Evolutionary conservation across 2,329 filamentous ascomycete species (phyloP).

Genomic region (Monosporascus sp.): DNA sequence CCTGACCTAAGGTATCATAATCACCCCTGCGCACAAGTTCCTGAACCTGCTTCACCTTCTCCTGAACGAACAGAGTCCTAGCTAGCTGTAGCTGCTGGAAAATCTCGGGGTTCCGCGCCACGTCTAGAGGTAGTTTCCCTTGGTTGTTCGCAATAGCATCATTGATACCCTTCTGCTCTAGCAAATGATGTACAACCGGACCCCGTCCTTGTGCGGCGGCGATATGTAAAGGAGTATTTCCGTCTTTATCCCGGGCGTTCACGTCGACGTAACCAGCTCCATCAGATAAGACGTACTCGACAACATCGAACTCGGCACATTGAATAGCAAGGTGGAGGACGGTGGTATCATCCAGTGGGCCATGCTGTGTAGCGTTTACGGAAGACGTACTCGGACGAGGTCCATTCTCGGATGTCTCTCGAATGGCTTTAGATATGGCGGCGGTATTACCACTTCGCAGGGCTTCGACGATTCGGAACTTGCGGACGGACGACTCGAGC

Average conservation of each 20-base stretch:
- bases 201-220: constrained; percentile 78
- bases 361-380: constrained; percentile 36
- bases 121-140: constrained; percentile 79
- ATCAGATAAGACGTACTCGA: constrained; percentile 88
- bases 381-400: constrained; percentile 54
- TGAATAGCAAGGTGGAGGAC: constrained; percentile 92
- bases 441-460: constrained; percentile 85
- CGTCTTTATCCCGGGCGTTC: constrained; percentile 87
- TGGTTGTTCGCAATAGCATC: constrained; percentile 81
- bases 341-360: constrained; percentile 71
- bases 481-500: constrained; percentile 89
- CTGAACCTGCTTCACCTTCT: constrained; percentile 79
- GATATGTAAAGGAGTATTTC: constrained; percentile 88
- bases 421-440: constrained; percentile 80
- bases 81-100: constrained; percentile 92
- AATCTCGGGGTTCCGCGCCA: constrained; percentile 88
- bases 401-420: constrained; percentile 53
- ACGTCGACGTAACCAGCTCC: constrained; percentile 66
- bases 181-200: constrained; percentile 73
- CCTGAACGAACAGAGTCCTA: constrained; percentile 83
- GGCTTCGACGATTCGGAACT: constrained; percentile 91
- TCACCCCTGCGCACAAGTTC: constrained; percentile 66
- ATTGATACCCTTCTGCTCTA: constrained; percentile 80
- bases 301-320: constrained; percentile 85
- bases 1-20: constrained; percentile 71